Base-by-base conservation (phyloP, 345 rosid species). In the Lumnitzera littorea region DNA sequence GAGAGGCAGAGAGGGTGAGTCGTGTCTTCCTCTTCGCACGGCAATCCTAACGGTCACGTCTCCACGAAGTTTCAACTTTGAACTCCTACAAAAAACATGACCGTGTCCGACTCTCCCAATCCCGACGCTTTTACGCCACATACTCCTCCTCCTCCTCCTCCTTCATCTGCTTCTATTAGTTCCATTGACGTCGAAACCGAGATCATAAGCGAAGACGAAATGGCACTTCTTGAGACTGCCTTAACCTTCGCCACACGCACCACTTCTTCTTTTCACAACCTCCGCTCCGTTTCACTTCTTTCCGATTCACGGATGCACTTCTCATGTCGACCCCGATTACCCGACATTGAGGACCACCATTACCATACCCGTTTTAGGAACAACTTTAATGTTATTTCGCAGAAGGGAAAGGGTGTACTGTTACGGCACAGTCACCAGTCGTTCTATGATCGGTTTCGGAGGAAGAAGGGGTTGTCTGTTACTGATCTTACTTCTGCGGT, bases 151-250 rank as follows among this genome's bases (percentile, higher is more conserved):
- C 11, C 43, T 36, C 11, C 43, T 36, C 11, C 43, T 36, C 11
- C 43, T 5, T 36, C 43, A 0, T 5, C 43, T 36, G 9, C 43
- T 36, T 36, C 43, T 36, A 7, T 36, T 36, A 36, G 9, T 36
- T 36, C 48, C 15, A 72, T 76, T 20, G 76, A 68, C 3, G 81
- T 91, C 82, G 84, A 84, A 67, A 75, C 84, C 73, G 96, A 88
- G 83, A 63, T 86, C 78, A 76, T 91, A 62, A 76, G 74, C 61
- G 96, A 91, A 47, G 89, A 88, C 75, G 98, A 91, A 74, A 91
- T 91, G 98, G 94, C 85, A 68, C 59, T 84, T 27, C 49, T 86
- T 25, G 96, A 91, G 27, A 83, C 91, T 0, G 94, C 94, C 12
- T 58, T 79, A 0, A 81, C 89, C 16, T 76, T 87, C 14, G 60